These are phyloP conservation scores for Trametes sanguinea DNA, from an alignment of 768 basidiomycete genomes.

Conservation along the genomic window DNA sequence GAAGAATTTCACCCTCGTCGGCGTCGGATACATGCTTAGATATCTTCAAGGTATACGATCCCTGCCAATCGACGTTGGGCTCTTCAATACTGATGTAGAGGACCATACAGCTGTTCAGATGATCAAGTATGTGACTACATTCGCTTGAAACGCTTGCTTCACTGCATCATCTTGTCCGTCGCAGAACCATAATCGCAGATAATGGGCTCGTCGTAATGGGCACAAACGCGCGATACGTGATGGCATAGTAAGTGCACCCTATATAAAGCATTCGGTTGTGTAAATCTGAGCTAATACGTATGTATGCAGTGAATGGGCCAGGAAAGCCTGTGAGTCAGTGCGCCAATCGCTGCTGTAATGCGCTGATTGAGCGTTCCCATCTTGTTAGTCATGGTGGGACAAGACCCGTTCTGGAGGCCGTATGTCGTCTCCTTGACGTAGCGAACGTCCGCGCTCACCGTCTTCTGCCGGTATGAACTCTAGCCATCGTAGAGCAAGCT, in stretches of 20 bases:
- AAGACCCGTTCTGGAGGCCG: slow-evolving; percentile 31
- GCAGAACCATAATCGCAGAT: slow-evolving; percentile 45
- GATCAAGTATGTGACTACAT: slow-evolving; percentile 37
- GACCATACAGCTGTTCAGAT: slow-evolving; percentile 42
- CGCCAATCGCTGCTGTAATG: not conserved
- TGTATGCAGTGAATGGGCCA: slow-evolving; percentile 26
- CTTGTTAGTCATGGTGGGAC: slow-evolving; percentile 27
- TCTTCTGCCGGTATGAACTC: not conserved
- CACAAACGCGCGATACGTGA: slow-evolving; percentile 50
- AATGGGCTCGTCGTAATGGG: slow-evolving; percentile 54
- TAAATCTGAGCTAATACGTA: not conserved
- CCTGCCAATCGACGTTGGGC: not conserved
- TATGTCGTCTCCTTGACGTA: slow-evolving; percentile 17
- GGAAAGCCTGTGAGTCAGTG: slow-evolving; percentile 22
- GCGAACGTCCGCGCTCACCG: not conserved
- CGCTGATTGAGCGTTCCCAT: not conserved
- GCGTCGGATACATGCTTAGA: slow-evolving; percentile 42
- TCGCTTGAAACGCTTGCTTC: not conserved
- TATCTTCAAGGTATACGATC: slow-evolving; percentile 37
- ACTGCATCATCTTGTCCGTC: not conserved
- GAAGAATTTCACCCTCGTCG: slow-evolving; percentile 19
- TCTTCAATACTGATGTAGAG: not conserved
- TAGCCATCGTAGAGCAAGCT: slow-evolving; percentile 41
- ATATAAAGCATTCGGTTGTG: not conserved
- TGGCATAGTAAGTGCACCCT: slow-evolving; percentile 34